Conservation (phyloP, 192 early-diverging fungal genomes). For the Linnemannia zychae region DNA sequence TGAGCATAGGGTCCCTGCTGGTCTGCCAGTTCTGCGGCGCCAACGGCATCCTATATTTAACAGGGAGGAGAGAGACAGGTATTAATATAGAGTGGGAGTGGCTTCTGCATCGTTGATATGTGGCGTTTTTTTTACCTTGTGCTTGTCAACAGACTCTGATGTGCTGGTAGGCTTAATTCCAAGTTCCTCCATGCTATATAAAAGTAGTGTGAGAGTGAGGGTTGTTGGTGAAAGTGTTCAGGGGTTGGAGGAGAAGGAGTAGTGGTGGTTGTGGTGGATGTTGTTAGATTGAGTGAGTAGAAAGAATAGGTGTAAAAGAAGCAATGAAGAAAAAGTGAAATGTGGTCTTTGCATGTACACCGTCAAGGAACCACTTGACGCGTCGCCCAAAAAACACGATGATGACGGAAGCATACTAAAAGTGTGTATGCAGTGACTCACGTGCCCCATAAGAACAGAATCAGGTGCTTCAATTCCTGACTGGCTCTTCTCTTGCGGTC, state of each 20-base stretch:
- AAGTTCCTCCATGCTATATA: slow-evolving; percentile 46
- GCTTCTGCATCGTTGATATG: not conserved
- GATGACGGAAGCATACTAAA: not conserved
- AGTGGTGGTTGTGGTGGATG: not conserved
- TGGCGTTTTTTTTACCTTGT: slow-evolving; percentile 15
- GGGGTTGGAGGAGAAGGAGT: not conserved
- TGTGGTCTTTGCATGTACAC: not conserved
- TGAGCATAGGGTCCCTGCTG: slow-evolving; percentile 67
- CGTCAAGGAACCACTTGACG: not conserved
- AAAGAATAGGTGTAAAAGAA: not conserved
- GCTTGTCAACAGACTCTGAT: slow-evolving; percentile 29
- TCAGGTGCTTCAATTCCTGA: not conserved
- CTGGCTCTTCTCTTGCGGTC: no score
- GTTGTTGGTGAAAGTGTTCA: not conserved
- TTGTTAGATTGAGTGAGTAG: not conserved
- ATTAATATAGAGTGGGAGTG: no score
- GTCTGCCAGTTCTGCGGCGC: slow-evolving; percentile 22
- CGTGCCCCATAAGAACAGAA: not conserved
- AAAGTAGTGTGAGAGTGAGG: not conserved
- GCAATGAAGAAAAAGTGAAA: not conserved
- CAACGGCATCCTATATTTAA: slow-evolving; percentile 21
- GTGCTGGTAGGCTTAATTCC: slow-evolving; percentile 36
- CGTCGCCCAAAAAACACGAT: not conserved
- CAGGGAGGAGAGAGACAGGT: not conserved
- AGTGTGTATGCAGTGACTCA: not conserved